Evolutionary conservation across 1,284 basidiomycete genomes (phyloP), one percentile per base, ranked within the genome.

Genomic region (Cutaneotrichosporon dermatis): DNA sequence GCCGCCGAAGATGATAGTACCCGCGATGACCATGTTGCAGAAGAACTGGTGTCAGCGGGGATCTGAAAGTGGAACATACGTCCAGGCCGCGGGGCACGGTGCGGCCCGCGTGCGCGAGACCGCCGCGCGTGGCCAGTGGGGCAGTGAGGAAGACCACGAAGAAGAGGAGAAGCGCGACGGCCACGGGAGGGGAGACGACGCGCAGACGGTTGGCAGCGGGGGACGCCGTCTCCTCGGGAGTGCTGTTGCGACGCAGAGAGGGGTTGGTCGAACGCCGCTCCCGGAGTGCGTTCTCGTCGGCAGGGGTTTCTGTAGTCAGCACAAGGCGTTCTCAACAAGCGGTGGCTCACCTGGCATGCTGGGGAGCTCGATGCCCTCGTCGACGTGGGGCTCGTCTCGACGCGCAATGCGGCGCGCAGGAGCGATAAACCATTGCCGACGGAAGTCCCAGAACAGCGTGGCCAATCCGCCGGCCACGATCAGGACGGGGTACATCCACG

Each of bases 1-100:
- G 8, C 84, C 84, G 15, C 84, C 84, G 66, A 85, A 84, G 60
- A 84, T 83, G 69, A 84, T 82, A 8, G 82, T 81, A 6, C 81
- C 80, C 1, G 80, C 80, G 25, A 81, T 68, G 53, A 80, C 64
- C 73, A 82, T 76, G 62, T 80, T 81, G n/a, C 71, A 75, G 66
- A 80, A 79, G 63, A 82, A 78, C 56, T 69, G 53, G 2, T 8
- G 45, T 51, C 11, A 51, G 55, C 45, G 36, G 34, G 33, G 4
- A 10, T 33, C 35, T 5, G 12, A 13, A 39, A 2, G 12, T 11
- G 11, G 25, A 25, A 60, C 67, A 59, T 52, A 69, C 67, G 46
- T 79, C 75, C 6, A 81, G 67, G 2, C 57, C 62, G 34, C 69
- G 57, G 2, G 74, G 70, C 4, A 68, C 59, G 2, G 36, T 7